Base-by-base conservation (phyloP, 257 asterid genomes). In the Nicotiana sylvestris region DNA sequence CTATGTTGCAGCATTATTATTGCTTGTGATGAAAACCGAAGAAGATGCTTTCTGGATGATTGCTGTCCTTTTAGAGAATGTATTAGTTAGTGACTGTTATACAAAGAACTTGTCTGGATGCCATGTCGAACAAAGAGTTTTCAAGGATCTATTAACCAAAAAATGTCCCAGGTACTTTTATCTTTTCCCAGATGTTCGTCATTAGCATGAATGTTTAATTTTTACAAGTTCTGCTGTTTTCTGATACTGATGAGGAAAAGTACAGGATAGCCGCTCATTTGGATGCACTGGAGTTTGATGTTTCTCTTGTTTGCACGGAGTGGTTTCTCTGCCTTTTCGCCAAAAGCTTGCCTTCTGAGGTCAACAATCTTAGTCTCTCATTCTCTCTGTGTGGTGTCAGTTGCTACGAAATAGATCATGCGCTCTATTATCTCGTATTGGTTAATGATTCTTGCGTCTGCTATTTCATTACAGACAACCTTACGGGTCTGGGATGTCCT, bases 41-140 rank as follows among this genome's bases (percentile, higher is more conserved):
- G 98, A 96, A 88, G 99, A 96, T 43, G 99, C 98, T 56, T 96
- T 96, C 88, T 96, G 99, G 99, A 96, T 96, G 99, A 97, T 96
- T 81, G 93, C 98, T 66, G 97, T 94, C 83, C 97, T 96, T 83
- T 84, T 96, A 33, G 99, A 96, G 89, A 86, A 94, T 25, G 99
- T 96, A 43, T 87, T 96, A 87, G 99, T 94, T 82, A 93, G 81
- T 78, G 99, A 96, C 87, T 96, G 99, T 79, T 96, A 96, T 90
- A 94, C 97, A 30, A 91, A 81, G 39, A 94, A 94, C 88, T 88
- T 96, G 83, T 93, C 98, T 77, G 99, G 99, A 78, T 96, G 99
- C 88, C 99, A 96, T 76, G 96, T 96, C 18, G 99, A 94, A 78
- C 99, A 96, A 84, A 88, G 98, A 90, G 99, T 96, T 72, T 96